Evolutionary conservation across 2,329 filamentous ascomycete genomes (phyloP), one percentile per base, ranked within the genome.

Genomic region (Fusarium ramigenum): DNA sequence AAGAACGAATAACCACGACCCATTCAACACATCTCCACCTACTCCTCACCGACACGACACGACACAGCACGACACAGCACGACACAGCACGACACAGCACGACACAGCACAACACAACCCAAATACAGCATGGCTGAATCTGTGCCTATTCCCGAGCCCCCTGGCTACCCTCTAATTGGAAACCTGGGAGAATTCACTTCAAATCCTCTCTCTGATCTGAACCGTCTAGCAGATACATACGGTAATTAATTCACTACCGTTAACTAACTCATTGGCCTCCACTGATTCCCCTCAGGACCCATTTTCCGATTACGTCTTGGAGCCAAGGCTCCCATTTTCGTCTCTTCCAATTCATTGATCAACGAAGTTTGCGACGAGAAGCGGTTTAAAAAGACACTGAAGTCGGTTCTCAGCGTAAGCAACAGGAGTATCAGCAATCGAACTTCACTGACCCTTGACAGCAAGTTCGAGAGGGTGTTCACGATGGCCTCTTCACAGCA

Each of bases 401-500:
- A 82, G 9, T 85, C 81, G 4, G 82, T 83, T 7, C 81, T 93
- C 4, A 74, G 80, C 7, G 82, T 84, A 73, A 58, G 80, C 69
- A 34, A 11, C 18, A 30, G 7, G 15, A 15, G 34, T 18, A 5
- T 32, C 53, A 16, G 32, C 21, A 30, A 44, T 4, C 23, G 43
- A 43, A 4, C 57, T n/a, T 49, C 14, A 54, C 56, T 73, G 32
- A 73, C 53, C 16, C 39, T 23, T 16, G 16, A 32, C 42, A 68
- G 78, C 78, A 92, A 77, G 84, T 93, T 39, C 83, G 92, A 70
- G 86, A 89, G 66, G 89, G 87, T 30, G 84, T 90, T 2, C 84
- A 88, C 62, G 90, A 92, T 83, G 91, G 91, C 23, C 85, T 93
- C 10, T 93, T 93, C 78, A 93, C 91, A 12, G 90, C 56, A 23